phyloP scores from a whole-genome alignment of 2,329 filamentous ascomycete species.

The Penicillium sp. region DNA sequence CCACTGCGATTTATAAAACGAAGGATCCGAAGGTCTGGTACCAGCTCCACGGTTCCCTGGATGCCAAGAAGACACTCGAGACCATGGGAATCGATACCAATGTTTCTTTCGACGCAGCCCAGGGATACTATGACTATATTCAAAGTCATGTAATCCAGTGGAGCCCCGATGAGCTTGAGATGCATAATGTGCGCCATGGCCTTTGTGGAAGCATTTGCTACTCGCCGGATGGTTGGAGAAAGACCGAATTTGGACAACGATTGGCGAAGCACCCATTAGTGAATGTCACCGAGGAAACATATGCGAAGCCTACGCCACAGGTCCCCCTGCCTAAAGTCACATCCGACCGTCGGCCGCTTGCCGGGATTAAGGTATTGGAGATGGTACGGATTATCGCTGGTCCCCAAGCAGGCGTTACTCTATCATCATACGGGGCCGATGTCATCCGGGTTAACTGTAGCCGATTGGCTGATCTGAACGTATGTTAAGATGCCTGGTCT shows the following conservation, averaged over 20 bases:
- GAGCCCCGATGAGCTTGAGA: constrained; percentile 44
- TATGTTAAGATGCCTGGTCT: constrained; percentile 6
- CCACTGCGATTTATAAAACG: constrained; percentile 51
- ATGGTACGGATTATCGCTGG: constrained; percentile 38
- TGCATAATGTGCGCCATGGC: constrained; percentile 43
- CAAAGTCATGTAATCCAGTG: constrained; percentile 33
- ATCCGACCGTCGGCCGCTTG: constrained; percentile 31
- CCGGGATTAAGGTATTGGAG: constrained; percentile 53
- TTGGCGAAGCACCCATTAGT: constrained; percentile 46
- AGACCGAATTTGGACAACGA: constrained; percentile 46
- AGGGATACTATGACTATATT: constrained; percentile 24
- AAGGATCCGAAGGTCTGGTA: constrained; percentile 49
- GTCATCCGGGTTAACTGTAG: constrained; percentile 50
- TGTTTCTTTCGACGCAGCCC: constrained; percentile 6
- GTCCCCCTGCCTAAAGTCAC: constrained; percentile 12
- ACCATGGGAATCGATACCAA: constrained; percentile 48
- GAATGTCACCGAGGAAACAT: constrained; percentile 38
- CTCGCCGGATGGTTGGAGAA: constrained; percentile 45
- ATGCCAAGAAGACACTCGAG: constrained; percentile 44
- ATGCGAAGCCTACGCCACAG: constrained; percentile 38
- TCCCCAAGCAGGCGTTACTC: constrained; percentile 42
- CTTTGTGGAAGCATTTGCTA: constrained; percentile 49
- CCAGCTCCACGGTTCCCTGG: constrained; percentile 52
- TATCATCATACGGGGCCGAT: constrained; percentile 48
- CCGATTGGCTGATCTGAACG: constrained; percentile 36